Conservation (phyloP, 176 grass and related monocot species). For the Oryza nivara region DNA sequence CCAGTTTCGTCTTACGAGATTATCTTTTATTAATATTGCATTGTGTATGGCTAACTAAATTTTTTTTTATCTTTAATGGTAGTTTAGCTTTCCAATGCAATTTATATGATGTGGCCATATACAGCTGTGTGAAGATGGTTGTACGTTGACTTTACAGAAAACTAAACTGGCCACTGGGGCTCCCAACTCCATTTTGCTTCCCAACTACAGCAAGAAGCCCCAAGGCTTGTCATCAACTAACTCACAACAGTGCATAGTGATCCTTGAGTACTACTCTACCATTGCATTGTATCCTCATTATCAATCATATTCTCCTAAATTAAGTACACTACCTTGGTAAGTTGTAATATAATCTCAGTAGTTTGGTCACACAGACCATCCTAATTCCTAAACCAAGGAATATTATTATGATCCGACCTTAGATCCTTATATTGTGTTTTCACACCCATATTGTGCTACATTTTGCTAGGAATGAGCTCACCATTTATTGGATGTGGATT, state of each 20-base stretch:
- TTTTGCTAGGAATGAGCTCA: background rate
- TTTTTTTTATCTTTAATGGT: no score
- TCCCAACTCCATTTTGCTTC: background rate
- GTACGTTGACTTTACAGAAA: no score
- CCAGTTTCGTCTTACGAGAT: no score
- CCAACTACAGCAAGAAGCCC: background rate
- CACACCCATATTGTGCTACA: background rate
- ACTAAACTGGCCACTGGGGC: no score
- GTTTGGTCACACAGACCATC: background rate
- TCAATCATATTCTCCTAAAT: constrained; percentile 1
- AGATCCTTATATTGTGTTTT: background rate
- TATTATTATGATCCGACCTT: background rate
- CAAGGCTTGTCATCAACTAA: background rate
- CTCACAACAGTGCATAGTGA: background rate
- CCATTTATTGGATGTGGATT: no score
- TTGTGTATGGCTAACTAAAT: no score
- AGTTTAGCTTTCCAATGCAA: no score
- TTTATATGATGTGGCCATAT: no score
- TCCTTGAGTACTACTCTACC: background rate
- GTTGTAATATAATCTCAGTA: background rate
- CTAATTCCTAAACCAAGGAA: background rate
- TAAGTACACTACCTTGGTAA: background rate
- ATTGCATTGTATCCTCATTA: background rate
- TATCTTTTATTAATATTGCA: no score
- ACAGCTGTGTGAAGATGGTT: no score